A percentile compares a stretch with the other conserved stretches of the same genome.
Evolutionary conservation across 2,329 filamentous ascomycete genomes (phyloP).

Genomic region (Beauveria pseudobassiana): DNA sequence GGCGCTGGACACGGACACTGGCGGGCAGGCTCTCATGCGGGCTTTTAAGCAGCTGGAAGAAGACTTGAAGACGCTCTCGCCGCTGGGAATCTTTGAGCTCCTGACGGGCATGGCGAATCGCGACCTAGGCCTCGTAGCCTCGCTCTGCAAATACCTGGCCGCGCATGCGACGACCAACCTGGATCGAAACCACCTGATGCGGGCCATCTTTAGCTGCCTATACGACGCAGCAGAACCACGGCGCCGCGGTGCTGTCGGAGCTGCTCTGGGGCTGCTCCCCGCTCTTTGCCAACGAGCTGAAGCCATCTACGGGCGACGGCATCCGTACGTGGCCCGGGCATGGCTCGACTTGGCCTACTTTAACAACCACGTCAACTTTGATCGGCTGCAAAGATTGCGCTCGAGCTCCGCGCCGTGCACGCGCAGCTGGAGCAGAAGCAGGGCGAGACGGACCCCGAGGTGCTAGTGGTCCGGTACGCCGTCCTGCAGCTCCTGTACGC

Average conservation of each 20-base stretch:
- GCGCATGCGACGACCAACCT: slow-evolving; percentile 37
- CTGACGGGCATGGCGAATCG: slow-evolving; percentile 36
- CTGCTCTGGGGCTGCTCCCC: slow-evolving; percentile 34
- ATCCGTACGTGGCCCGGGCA: slow-evolving; percentile 35
- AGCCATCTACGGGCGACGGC: slow-evolving; percentile 34
- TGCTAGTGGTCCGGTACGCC: slow-evolving; percentile 32
- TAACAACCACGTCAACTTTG: slow-evolving; percentile 29
- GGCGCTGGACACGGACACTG: slow-evolving; percentile 31
- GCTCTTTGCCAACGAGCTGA: slow-evolving; percentile 35
- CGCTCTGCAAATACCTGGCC: slow-evolving; percentile 37
- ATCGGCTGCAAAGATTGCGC: slow-evolving; percentile 29
- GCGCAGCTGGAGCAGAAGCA: slow-evolving; percentile 28
- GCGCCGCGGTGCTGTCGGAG: slow-evolving; percentile 34
- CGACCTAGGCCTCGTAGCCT: slow-evolving; percentile 37
- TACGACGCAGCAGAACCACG: slow-evolving; percentile 39
- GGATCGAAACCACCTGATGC: slow-evolving; percentile 34
- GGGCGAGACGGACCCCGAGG: slow-evolving; percentile 27
- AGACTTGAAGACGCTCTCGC: slow-evolving; percentile 35
- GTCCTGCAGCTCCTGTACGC: slow-evolving; percentile 33
- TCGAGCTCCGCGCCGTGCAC: slow-evolving; percentile 29
- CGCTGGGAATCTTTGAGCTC: slow-evolving; percentile 35
- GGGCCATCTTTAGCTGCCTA: slow-evolving; percentile 34
- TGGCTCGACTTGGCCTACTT: slow-evolving; percentile 36
- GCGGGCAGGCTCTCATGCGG: slow-evolving; percentile 32
- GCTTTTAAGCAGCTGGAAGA: slow-evolving; percentile 36